These are phyloP conservation scores for Azolla pinnata DNA, from an alignment of 75 land plant species.

Conservation along the genomic window DNA sequence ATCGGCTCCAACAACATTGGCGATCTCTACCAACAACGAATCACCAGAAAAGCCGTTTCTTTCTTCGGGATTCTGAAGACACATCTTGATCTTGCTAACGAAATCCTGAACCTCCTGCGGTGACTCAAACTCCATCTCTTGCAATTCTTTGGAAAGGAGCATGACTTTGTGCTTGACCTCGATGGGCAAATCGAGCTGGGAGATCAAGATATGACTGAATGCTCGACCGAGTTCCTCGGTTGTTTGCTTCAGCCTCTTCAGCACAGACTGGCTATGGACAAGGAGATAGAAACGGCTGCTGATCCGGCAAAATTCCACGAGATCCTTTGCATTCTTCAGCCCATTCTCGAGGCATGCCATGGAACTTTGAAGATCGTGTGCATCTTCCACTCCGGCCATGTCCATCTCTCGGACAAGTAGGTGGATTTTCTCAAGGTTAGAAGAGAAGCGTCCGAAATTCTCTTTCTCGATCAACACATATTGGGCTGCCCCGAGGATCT, in stretches of 20 bases:
- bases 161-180: conserved; percentile 6
- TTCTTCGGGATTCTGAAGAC: conserved; percentile 2
- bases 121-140: conserved; percentile 13
- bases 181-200: conserved; percentile 8
- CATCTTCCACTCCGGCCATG: conserved; percentile 1
- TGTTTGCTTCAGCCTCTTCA: conserved; percentile 11
- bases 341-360: conserved; percentile 9
- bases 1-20: conserved; percentile 15
- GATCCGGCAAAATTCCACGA: conserved; percentile 3
- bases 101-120: conserved; percentile 8
- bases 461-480: conserved; percentile 24
- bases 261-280: conserved; percentile 3
- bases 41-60: conserved; percentile 10
- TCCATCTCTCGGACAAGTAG: conserved; percentile 8
- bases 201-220: conserved; percentile 11
- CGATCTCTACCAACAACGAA: conserved; percentile 8
- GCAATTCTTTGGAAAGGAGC: conserved; percentile 7
- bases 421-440: conserved; percentile 8
- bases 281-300: conserved; percentile 20
- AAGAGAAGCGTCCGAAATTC: conserved; percentile 12
- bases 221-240: conserved; percentile 15
- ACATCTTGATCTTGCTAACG: conserved; percentile 10
- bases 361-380: conserved; percentile 2
- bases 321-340: conserved; percentile 8
- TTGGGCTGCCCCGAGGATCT: conserved; percentile 12